A percentile compares a stretch with the other conserved stretches of the same genome.
These are phyloP conservation scores for Rhododendron henanense DNA, from an alignment of 148 eudicot species.

Conservation along the genomic window DNA sequence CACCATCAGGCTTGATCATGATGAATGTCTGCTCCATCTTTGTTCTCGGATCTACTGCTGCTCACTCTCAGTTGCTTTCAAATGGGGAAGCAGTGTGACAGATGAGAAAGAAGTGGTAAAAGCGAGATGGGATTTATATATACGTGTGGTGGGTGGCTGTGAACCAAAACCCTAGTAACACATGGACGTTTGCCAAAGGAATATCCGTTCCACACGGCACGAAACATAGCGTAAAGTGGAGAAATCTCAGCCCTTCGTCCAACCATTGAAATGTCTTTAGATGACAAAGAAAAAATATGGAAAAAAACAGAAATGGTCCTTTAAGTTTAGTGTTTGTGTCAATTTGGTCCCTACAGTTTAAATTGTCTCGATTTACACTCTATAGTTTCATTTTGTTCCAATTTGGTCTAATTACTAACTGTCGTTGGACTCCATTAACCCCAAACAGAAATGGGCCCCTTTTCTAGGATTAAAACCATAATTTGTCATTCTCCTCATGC, in stretches of 20 bases:
- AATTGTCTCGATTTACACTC: too few relatives aligned
- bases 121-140: background rate
- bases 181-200: background rate
- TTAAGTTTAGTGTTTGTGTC: too few relatives aligned
- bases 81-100: background rate
- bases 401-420: too few relatives aligned
- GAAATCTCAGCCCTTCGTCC: background rate
- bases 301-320: too few relatives aligned
- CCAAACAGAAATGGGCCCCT: too few relatives aligned
- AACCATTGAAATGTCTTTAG: background rate
- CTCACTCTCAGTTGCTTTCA: background rate
- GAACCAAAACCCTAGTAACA: background rate
- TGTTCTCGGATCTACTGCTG: background rate
- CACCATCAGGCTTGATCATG: constrained; percentile 90
- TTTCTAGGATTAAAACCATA: too few relatives aligned
- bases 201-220: background rate
- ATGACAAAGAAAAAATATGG: too few relatives aligned
- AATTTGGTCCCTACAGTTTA: too few relatives aligned
- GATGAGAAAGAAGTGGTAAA: too few relatives aligned
- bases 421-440: too few relatives aligned
- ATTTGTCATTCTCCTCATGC: too few relatives aligned
- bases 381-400: too few relatives aligned
- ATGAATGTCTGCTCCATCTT: constrained; percentile 77
- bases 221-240: background rate
- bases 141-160: background rate